Conservation (phyloP, 306 rosid species). For the Potentilla sterilis region DNA sequence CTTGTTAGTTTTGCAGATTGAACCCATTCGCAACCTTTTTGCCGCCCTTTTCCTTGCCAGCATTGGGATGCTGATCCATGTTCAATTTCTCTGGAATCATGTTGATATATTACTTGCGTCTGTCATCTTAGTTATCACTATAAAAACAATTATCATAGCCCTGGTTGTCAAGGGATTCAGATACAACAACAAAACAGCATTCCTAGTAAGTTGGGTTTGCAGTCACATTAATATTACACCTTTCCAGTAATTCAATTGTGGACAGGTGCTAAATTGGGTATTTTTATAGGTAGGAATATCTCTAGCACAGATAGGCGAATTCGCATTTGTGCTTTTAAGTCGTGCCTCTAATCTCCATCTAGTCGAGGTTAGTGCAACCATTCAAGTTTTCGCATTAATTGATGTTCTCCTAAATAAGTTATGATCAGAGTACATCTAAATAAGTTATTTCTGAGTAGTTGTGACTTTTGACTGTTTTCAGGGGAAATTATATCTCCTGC, state of each 20-base stretch:
- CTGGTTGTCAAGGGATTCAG: constrained; percentile 96
- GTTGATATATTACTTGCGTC: constrained; percentile 94
- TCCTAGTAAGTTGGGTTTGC: constrained; percentile 66
- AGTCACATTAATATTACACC: background rate
- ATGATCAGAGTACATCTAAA: background rate
- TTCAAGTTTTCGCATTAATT: background rate
- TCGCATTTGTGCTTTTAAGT: constrained; percentile 96
- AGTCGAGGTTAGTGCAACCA: constrained; percentile 69
- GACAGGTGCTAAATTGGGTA: constrained; percentile 35
- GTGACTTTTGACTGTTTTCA: constrained; percentile 28
- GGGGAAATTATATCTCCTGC: constrained; percentile 58
- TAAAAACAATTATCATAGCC: constrained; percentile 73
- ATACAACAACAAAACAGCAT: constrained; percentile 80
- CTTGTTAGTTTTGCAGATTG: constrained; percentile 60
- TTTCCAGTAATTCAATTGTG: background rate
- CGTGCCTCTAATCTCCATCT: constrained; percentile 98
- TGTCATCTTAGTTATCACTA: constrained; percentile 83
- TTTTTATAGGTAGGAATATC: constrained; percentile 93
- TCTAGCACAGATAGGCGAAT: constrained; percentile 96
- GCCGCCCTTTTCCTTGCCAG: constrained; percentile 99
- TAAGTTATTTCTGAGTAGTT: background rate
- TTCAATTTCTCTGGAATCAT: constrained; percentile 97
- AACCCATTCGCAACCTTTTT: constrained; percentile 93
- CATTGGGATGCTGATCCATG: constrained; percentile 98
- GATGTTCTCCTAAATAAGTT: background rate